Evolutionary conservation across 140 eudicot species (phyloP).

Genomic region (Bidens hawaiensis): DNA sequence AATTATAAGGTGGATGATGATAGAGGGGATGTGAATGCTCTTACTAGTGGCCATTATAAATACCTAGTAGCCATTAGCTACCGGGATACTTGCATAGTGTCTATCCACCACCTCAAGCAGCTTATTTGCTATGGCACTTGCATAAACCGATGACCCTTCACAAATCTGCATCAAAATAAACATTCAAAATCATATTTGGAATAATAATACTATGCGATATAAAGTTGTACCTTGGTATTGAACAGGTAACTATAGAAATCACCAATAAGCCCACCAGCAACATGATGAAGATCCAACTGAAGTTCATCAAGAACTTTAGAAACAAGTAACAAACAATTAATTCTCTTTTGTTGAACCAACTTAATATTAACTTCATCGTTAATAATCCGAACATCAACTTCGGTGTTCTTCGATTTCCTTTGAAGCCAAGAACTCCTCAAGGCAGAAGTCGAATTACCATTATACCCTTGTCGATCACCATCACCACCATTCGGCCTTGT

Average conservation of each 20-base stretch:
- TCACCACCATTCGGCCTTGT: conserved; percentile 39
- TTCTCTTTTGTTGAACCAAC: conserved; percentile 82
- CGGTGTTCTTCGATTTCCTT: conserved; percentile 83
- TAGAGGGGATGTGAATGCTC: no score
- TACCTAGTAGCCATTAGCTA: conserved; percentile 52
- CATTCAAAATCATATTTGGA: not conserved
- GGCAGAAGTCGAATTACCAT: conserved; percentile 39
- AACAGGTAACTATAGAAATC: conserved; percentile 85
- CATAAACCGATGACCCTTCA: conserved; percentile 96
- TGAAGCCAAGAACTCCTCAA: conserved; percentile 94
- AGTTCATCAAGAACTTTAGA: conserved; percentile 92
- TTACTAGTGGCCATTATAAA: no score
- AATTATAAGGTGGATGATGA: no score
- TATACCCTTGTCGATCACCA: conserved; percentile 39
- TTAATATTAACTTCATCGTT: conserved; percentile 90
- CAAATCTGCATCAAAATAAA: conserved; percentile 40
- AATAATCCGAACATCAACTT: conserved; percentile 88
- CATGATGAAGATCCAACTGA: conserved; percentile 92
- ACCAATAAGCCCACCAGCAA: conserved; percentile 94
- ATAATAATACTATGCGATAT: not conserved
- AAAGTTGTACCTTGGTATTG: conserved; percentile 78
- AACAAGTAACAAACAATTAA: conserved; percentile 64
- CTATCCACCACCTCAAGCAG: conserved; percentile 85
- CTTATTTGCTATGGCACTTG: conserved; percentile 91
- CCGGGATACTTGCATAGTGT: conserved; percentile 66